A percentile compares a stretch with the other conserved stretches of the same genome.
These are phyloP conservation scores for Metschnikowia koreensis DNA, from an alignment of 805 yeast genomes.

Conservation along the genomic window DNA sequence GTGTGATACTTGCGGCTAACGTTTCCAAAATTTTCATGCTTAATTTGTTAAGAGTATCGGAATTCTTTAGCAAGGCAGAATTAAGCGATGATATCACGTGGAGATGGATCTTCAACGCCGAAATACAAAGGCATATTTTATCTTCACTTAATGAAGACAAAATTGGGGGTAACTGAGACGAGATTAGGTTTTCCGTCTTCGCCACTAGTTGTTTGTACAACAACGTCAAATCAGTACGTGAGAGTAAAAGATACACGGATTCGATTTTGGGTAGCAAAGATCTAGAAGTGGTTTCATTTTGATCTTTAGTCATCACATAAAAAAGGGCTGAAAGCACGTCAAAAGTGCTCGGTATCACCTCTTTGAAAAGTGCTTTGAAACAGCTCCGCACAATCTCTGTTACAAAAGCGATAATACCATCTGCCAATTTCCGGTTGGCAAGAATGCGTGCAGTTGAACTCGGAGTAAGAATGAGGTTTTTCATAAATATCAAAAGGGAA, in stretches of 20 bases:
- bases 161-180: conserved; percentile 24
- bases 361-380: conserved; percentile 32
- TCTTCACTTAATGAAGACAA: conserved; percentile 34
- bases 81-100: conserved; percentile 8
- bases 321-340: conserved; percentile 29
- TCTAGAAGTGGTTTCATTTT: conserved; percentile 4
- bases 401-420: conserved; percentile 25
- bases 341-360: conserved; percentile 27
- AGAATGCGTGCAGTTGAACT: conserved; percentile 19
- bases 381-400: conserved; percentile 23
- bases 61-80: conserved; percentile 10
- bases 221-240: conserved; percentile 11
- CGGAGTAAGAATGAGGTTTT: conserved; percentile 23
- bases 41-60: not conserved
- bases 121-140: conserved; percentile 24
- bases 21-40: not conserved
- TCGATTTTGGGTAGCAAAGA: conserved; percentile 3
- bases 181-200: conserved; percentile 29
- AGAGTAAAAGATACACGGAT: conserved; percentile 5
- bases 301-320: conserved; percentile 8
- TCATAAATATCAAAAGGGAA: conserved; percentile 32
- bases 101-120: conserved; percentile 33
- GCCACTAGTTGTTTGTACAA: conserved; percentile 15
- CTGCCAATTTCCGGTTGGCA: conserved; percentile 23
- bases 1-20: not conserved